These are phyloP conservation scores for Irpex rosettiformis DNA, from an alignment of 1,284 basidiomycete genomes.

Conservation along the genomic window DNA sequence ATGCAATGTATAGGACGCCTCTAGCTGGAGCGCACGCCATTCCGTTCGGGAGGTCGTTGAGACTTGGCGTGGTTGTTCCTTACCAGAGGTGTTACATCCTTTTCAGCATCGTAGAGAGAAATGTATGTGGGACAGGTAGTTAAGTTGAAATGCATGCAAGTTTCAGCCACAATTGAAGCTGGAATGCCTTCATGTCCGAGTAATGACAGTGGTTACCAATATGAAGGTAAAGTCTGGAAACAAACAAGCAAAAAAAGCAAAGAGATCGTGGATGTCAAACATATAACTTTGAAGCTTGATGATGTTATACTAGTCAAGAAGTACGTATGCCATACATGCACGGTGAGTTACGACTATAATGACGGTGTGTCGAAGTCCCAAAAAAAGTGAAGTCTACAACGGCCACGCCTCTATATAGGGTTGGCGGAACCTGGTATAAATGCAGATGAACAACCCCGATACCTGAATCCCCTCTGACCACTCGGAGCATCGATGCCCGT, in stretches of 20 bases:
- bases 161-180: no score
- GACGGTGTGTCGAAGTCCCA: neutral
- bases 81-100: conserved; percentile 46
- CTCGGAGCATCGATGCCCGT: no score
- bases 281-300: neutral
- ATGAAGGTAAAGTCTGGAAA: neutral
- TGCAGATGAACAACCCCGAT: neutral
- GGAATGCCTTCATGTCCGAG: neutral
- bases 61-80: conserved; percentile 55
- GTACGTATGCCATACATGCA: no score
- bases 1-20: conserved; percentile 28
- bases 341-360: no score
- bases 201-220: neutral
- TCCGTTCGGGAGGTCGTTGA: conserved; percentile 26
- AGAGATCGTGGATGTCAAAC: neutral
- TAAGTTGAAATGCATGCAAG: no score
- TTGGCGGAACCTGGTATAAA: neutral
- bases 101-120: neutral
- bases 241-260: neutral
- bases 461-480: neutral
- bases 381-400: neutral
- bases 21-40: conserved; percentile 46
- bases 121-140: no score
- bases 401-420: neutral
- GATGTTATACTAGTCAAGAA: neutral